Evolutionary conservation across 306 rosid genomes (phyloP).

Genomic region (Delonix regia): DNA sequence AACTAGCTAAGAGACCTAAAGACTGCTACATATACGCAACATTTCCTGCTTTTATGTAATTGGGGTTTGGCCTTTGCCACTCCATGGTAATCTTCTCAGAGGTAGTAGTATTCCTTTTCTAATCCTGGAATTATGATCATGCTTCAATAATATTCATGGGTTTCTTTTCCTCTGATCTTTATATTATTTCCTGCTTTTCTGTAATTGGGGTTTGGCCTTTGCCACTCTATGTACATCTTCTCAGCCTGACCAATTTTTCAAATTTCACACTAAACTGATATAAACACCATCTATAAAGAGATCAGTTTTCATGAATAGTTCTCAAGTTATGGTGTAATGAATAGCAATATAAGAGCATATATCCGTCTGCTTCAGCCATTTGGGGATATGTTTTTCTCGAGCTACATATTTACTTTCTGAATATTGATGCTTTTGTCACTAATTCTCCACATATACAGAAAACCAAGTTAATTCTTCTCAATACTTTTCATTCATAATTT

Average conservation of each 20-base stretch:
- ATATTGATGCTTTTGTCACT: not conserved
- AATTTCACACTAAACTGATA: slow-evolving; percentile 4
- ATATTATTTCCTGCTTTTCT: not conserved
- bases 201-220: not conserved
- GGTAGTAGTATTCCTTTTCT: slow-evolving; percentile 46
- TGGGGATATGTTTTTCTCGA: slow-evolving; percentile 6
- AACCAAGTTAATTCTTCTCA: not conserved
- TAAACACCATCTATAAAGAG: slow-evolving; percentile 12
- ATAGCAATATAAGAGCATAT: not conserved
- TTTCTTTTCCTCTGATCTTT: not conserved
- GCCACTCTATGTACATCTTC: not conserved
- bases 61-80: too few relatives aligned
- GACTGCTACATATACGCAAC: too few relatives aligned
- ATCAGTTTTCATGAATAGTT: not conserved
- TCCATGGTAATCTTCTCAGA: slow-evolving; percentile 39
- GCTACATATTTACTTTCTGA: slow-evolving; percentile 3
- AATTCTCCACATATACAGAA: not conserved
- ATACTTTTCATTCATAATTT: not conserved
- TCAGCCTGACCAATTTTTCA: not conserved
- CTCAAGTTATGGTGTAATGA: not conserved
- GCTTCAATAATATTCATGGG: not conserved
- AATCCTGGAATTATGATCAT: not conserved
- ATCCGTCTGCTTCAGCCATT: not conserved
- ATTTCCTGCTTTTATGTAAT: too few relatives aligned
- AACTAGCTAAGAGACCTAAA: too few relatives aligned